Base-by-base conservation (phyloP, 371 early-diverging fungal species). In the Gilbertella persicaria region DNA sequence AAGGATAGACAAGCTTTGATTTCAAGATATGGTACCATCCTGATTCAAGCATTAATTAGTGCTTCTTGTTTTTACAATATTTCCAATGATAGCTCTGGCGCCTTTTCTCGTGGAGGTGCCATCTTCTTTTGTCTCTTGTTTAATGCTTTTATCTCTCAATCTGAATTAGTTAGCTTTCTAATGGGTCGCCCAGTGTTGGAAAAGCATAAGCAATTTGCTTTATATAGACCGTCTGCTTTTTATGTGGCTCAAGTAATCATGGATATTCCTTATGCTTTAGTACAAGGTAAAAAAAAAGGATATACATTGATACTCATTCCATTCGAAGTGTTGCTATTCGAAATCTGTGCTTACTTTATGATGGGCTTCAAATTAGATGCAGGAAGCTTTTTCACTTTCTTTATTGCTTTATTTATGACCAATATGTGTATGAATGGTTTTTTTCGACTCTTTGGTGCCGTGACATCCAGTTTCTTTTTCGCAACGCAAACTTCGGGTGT, bases 21-120 rank as follows among this genome's bases (percentile, higher is more conserved):
- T 17, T 83, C 84, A 53, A 78, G 82, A 23, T 79, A 78, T 48
- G 76, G 81, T 24, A 78, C 82, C 12, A 78, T 78, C 36, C 42
- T 84, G 12, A 66, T 85, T 45, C 83, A 84, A 75, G 83, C 84
- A 35, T 58, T 86, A n/a, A 82, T 90, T 43, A 80, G 83, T 46
- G 88, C 87, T 9, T 84, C 86, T 5, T 79, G 84, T 38, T 90
- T 87, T 62, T 82, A 77, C 48, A 57, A 68, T 44, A 57, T 88
- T 37, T 83, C 86, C 2, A 47, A 47, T 0, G 62, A 62, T 45
- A 69, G 75, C 4, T 59, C 60, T 19, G 87, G 90, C 33, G 80
- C 84, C 39, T 86, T 87, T 59, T 79, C 84, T 2, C 83, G 92
- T 25, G 88, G 88, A 30, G 90, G 90, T 69, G 87, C 81, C 20